Evolutionary conservation across 73 alveolate genomes (phyloP).

Genomic region (Tetrahymena elliotti): DNA sequence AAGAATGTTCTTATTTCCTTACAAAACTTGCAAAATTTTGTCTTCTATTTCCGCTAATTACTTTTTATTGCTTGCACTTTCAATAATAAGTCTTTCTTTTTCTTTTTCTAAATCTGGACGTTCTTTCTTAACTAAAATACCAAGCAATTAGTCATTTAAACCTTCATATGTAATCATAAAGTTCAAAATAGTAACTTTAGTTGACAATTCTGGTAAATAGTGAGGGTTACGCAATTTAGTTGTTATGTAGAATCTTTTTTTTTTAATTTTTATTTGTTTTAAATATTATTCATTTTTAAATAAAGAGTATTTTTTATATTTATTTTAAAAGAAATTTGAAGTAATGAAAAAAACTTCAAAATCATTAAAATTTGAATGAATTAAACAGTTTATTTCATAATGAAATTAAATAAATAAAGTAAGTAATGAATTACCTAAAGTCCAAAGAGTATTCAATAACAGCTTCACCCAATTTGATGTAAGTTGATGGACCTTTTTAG

Average conservation of each 20-base stretch:
- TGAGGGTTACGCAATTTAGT: conserved; percentile 98
- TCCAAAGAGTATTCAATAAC: conserved; percentile 77
- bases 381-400: neutral
- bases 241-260: conserved; percentile 94
- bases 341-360: too few species aligned
- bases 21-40: conserved; percentile 77
- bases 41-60: conserved; percentile 89
- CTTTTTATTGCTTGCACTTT: conserved; percentile 95
- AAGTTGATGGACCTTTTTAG: conserved; percentile 81
- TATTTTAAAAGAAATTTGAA: too few species aligned
- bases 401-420: conserved; percentile 8
- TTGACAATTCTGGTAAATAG: conserved; percentile 96
- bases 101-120: conserved; percentile 98
- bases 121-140: conserved; percentile 95
- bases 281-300: too few species aligned
- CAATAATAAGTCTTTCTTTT: conserved; percentile 91
- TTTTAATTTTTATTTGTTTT: conserved; percentile 36
- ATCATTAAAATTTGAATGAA: too few species aligned
- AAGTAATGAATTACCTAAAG: conserved; percentile 22
- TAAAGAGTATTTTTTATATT: too few species aligned
- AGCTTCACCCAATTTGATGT: conserved; percentile 88
- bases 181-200: conserved; percentile 91
- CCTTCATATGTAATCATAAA: conserved; percentile 99
- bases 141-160: conserved; percentile 94
- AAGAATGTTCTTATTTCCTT: conserved; percentile 86